Evolutionary conservation across 179 eudicot species (phyloP).

Genomic region (Amaranthus tricolor): DNA sequence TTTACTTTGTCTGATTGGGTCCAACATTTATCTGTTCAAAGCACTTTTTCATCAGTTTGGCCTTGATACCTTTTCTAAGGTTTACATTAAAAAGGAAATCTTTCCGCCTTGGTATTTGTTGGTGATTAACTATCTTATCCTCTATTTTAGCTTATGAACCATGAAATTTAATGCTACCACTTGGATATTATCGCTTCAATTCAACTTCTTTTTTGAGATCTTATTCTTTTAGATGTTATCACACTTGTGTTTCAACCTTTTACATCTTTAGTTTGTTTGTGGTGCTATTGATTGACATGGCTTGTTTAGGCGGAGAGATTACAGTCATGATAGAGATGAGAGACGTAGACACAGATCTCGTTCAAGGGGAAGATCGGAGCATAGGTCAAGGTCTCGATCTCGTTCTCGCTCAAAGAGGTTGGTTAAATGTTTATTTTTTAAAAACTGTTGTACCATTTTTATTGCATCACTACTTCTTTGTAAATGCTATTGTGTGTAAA

Average conservation of each 20-base stretch:
- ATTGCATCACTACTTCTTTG: neutral
- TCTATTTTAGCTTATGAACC: neutral
- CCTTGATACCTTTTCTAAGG: neutral
- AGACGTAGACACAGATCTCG: slow-evolving; percentile 59
- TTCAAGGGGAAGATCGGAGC: slow-evolving; percentile 73
- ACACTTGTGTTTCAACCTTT: neutral
- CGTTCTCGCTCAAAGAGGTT: slow-evolving; percentile 64
- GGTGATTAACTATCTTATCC: neutral
- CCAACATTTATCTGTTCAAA: neutral
- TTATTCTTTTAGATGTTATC: neutral
- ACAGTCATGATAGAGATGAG: slow-evolving; percentile 77
- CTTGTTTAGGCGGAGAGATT: slow-evolving; percentile 63
- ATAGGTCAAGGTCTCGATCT: slow-evolving; percentile 79
- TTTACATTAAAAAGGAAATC: neutral
- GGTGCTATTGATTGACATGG: neutral
- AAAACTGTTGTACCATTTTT: too few species aligned
- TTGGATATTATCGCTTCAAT: neutral
- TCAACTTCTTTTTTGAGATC: neutral
- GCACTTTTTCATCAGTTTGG: neutral
- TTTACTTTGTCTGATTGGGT: neutral
- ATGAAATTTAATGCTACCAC: neutral
- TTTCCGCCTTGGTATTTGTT: neutral
- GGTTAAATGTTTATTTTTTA: slow-evolving; percentile 5
- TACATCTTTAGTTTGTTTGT: slow-evolving; percentile 6
- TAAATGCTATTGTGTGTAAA: neutral